phyloP scores from a whole-genome alignment of 2,329 filamentous ascomycete species.

The Coniochaeta prunicola region DNA sequence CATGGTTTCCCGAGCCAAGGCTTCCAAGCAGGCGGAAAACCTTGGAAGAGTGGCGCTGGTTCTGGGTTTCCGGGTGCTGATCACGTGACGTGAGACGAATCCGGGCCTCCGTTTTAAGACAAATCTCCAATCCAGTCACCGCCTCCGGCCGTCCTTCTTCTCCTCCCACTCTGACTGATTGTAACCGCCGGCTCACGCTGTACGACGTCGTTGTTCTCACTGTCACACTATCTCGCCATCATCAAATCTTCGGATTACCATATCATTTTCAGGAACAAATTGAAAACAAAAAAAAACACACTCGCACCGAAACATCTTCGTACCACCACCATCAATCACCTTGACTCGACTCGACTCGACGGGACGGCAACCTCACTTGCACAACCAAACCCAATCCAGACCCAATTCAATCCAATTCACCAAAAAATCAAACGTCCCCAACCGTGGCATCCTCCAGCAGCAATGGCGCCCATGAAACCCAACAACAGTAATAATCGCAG shows the following conservation, averaged over 20 bases:
- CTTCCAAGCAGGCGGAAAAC: neutral
- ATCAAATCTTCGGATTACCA: too few species aligned
- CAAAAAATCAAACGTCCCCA: neutral
- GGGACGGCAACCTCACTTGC: neutral
- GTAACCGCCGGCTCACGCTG: neutral
- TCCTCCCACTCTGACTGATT: neutral
- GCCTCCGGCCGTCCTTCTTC: neutral
- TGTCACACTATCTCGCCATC: neutral
- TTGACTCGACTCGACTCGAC: neutral
- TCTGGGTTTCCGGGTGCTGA: neutral
- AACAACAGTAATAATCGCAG: conserved; percentile 59
- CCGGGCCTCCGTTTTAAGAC: neutral
- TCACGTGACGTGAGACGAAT: neutral
- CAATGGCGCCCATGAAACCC: conserved; percentile 66
- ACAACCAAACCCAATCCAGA: neutral
- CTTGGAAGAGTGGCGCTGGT: neutral
- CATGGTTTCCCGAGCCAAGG: neutral
- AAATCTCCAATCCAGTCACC: neutral
- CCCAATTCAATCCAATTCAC: neutral
- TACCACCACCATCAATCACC: neutral
- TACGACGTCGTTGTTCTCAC: neutral
- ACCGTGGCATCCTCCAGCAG: conserved; percentile 24
- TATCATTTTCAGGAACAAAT: neutral
- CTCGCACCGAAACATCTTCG: neutral
- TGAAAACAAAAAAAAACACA: neutral